Percentiles rank a stretch among this genome's conserved stretches.
phyloP scores from a whole-genome alignment of 495 filamentous ascomycete species.

The Staphylotrichum longicolle region DNA sequence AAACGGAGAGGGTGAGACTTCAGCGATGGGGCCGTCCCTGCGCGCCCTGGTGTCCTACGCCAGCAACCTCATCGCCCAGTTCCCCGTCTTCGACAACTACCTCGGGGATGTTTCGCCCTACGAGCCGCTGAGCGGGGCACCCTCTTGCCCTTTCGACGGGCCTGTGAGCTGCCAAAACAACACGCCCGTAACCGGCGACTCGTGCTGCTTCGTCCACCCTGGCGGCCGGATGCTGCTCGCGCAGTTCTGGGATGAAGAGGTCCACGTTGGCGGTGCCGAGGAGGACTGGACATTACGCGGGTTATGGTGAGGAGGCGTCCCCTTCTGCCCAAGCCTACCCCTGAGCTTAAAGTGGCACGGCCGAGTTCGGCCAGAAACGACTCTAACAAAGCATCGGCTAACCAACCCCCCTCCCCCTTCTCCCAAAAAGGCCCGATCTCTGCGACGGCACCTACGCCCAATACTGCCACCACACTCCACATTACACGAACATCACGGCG shows the following conservation, averaged over 20 bases:
- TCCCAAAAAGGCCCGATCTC: constrained; percentile 65
- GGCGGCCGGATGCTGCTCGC: constrained; percentile 77
- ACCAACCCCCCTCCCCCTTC: not conserved
- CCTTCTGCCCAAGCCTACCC: not conserved
- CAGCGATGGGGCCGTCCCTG: constrained; percentile 18
- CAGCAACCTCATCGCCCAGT: constrained; percentile 18
- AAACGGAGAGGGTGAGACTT: not conserved
- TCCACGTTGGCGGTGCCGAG: constrained; percentile 62
- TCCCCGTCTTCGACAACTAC: constrained; percentile 13
- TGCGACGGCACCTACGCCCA: constrained; percentile 79
- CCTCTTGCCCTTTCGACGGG: constrained; percentile 45
- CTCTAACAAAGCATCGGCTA: not conserved
- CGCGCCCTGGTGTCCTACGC: constrained; percentile 22
- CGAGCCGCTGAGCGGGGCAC: constrained; percentile 37
- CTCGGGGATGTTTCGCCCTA: constrained; percentile 32
- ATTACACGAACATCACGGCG: constrained; percentile 67
- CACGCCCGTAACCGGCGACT: constrained; percentile 45
- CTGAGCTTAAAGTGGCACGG: not conserved
- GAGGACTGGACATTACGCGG: constrained; percentile 87
- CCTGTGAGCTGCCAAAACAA: constrained; percentile 51
- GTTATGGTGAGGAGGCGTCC: constrained; percentile 53
- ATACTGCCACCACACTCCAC: constrained; percentile 66
- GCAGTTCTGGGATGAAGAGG: constrained; percentile 82
- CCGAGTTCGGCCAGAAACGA: not conserved
- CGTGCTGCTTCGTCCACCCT: constrained; percentile 81